Conservation (phyloP, 2,329 filamentous ascomycete genomes). For the Diaporthe amygdali region DNA sequence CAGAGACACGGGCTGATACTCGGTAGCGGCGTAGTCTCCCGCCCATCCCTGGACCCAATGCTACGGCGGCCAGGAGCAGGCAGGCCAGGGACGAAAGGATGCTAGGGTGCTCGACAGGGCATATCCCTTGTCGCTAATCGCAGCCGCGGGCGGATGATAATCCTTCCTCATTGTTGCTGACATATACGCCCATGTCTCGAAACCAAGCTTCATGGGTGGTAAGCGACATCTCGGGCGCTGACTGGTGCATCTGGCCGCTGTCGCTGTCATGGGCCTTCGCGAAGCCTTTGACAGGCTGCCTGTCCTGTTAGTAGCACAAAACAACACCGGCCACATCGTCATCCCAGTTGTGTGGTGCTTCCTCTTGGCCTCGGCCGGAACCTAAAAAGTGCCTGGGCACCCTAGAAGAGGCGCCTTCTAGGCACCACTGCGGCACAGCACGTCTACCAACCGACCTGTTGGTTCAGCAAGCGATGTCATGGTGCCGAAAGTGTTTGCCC, state of each 20-base stretch:
- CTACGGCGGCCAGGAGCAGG: slow-evolving; percentile 17
- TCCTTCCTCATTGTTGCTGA: not conserved
- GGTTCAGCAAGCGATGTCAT: slow-evolving; percentile 20
- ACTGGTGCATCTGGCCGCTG: not conserved
- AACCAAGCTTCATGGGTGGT: slow-evolving; percentile 4
- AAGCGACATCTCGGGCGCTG: slow-evolving; percentile 1
- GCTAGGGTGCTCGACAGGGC: not conserved
- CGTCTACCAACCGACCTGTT: slow-evolving; percentile 14
- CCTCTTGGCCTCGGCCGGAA: not conserved
- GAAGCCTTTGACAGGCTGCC: not conserved
- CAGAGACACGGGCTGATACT: slow-evolving; percentile 33
- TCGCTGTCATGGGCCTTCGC: not conserved
- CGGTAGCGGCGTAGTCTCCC: slow-evolving; percentile 19
- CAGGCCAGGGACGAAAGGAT: slow-evolving; percentile 4
- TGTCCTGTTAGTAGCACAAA: slow-evolving; percentile 5
- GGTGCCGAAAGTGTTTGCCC: slow-evolving; percentile 10
- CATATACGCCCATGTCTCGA: not conserved
- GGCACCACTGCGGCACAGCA: slow-evolving; percentile 21
- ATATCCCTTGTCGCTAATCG: slow-evolving; percentile 18
- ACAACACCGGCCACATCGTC: slow-evolving; percentile 14
- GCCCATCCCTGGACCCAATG: slow-evolving; percentile 23
- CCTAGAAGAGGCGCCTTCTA: slow-evolving; percentile 4
- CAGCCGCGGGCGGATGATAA: slow-evolving; percentile 24
- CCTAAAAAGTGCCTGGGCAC: not conserved
- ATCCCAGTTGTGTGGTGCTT: slow-evolving; percentile 3